phyloP scores from a whole-genome alignment of 2,329 filamentous ascomycete species.

The Talaromyces pinophilus region DNA sequence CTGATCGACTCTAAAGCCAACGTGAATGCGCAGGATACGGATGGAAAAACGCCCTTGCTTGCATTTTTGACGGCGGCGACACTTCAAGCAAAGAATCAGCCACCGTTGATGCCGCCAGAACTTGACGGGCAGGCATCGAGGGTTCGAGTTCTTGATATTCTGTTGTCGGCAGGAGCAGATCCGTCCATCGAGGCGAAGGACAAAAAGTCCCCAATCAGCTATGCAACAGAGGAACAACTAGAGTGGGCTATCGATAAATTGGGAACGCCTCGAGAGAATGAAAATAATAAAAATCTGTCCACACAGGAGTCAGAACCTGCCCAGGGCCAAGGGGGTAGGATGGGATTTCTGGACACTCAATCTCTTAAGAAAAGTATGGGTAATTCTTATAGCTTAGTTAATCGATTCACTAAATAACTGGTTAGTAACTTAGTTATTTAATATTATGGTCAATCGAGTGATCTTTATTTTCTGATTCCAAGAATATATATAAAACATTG shows the following conservation, averaged over 20 bases:
- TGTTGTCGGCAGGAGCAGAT: constrained; percentile 13
- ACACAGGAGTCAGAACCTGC: too few relatives aligned
- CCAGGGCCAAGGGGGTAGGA: too few relatives aligned
- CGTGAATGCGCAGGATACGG: constrained; percentile 15
- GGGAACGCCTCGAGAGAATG: too few relatives aligned
- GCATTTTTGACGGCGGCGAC: neutral
- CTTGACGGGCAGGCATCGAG: constrained; percentile 2
- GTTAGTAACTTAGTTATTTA: too few relatives aligned
- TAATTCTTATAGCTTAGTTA: too few relatives aligned
- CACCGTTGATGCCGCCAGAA: neutral
- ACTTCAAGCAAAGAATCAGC: neutral
- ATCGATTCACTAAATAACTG: too few relatives aligned
- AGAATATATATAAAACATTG: too few relatives aligned
- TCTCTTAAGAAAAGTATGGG: too few relatives aligned
- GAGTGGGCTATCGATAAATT: constrained; percentile 10
- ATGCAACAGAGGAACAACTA: constrained; percentile 4
- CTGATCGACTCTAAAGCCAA: constrained; percentile 9
- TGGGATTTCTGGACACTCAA: too few relatives aligned
- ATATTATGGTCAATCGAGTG: too few relatives aligned
- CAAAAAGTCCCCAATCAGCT: neutral
- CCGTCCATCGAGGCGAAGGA: constrained; percentile 6
- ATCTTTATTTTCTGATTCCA: too few relatives aligned
- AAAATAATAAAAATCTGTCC: too few relatives aligned
- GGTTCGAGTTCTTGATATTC: constrained; percentile 12
- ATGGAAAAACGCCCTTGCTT: constrained; percentile 11